Evolutionary conservation across 441 rosid genomes (phyloP), one percentile per base, ranked within the genome.

Genomic region (Codiaeum variegatum): DNA sequence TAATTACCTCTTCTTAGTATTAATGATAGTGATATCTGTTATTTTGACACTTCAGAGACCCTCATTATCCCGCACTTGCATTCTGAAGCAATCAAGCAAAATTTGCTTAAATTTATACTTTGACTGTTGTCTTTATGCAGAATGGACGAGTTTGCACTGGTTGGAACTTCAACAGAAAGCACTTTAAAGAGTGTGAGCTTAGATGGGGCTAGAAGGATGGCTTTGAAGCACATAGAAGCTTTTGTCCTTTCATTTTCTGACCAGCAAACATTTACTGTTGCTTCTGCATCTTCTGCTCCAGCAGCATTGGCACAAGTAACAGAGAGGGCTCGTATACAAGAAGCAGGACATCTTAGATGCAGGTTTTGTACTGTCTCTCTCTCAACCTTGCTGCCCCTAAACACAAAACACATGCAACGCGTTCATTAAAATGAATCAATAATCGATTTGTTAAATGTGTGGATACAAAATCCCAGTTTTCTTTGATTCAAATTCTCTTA

Each of bases 311-410:
- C 88, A 26, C 96, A 93, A 83, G 94, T 91, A 62, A 86, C 96
- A 9, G 96, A 95, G 80, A 84, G 84, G 79, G 98, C 94, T 76
- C 94, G 91, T 32, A 93, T 95, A 74, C 97, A 82, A 81, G 99
- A 95, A 88, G 96, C 98, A 38, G 96, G 98, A 58, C 95, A 90
- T 78, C 86, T 95, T 61, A 85, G 99, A 88, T 95, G 97, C 98
- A 92, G 98, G 98, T 93, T 73, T 64, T 3, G 0, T 40, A 15
- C 68, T 54, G 21, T 23, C 56, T 40, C 56, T 31, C 78, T 69
- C 67, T n/a, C 55, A 19, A 5, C 1, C 70, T 4, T 1, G 11
- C 10, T 26, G 21, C 38, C 49, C 8, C n/a, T 11, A 34, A 34
- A 52, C 5, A 51, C 15, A 46, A 4, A 9, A 32, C 31, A 36